Conservation (phyloP, 108 stramenopile species). For the Nannochloropsis salina region DNA sequence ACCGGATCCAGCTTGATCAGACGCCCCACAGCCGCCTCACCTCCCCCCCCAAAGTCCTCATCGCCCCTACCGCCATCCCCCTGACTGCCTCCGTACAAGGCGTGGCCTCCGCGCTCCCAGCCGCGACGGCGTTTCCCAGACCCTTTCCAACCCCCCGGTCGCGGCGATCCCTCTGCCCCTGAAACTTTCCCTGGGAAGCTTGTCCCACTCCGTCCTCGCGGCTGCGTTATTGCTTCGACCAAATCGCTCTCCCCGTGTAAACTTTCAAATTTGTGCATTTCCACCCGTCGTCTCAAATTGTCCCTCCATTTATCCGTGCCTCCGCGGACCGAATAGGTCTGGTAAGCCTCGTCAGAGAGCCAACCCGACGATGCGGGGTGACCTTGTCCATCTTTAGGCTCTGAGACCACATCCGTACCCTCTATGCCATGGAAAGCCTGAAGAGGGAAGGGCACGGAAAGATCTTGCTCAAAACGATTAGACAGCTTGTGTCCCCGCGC, state of each 20-base stretch:
- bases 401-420: background rate
- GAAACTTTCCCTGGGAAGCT: background rate
- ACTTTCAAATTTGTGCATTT: constrained; percentile 4
- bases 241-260: background rate
- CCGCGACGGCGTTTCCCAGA: background rate
- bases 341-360: constrained; percentile 15
- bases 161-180: background rate
- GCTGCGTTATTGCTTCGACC: background rate
- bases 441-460: background rate
- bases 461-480: background rate
- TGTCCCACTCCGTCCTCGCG: background rate
- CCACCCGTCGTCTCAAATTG: constrained; percentile 9
- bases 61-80: background rate
- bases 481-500: background rate
- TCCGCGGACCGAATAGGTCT: background rate
- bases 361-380: background rate
- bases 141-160: background rate
- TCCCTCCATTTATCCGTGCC: background rate
- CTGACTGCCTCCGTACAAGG: background rate
- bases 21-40: background rate
- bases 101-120: background rate
- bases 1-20: background rate
- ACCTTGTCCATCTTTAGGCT: background rate
- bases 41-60: background rate
- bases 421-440: constrained; percentile 6